Evolutionary conservation across 805 yeast genomes (phyloP).

Genomic region (Blastobotrys mokoenaii): DNA sequence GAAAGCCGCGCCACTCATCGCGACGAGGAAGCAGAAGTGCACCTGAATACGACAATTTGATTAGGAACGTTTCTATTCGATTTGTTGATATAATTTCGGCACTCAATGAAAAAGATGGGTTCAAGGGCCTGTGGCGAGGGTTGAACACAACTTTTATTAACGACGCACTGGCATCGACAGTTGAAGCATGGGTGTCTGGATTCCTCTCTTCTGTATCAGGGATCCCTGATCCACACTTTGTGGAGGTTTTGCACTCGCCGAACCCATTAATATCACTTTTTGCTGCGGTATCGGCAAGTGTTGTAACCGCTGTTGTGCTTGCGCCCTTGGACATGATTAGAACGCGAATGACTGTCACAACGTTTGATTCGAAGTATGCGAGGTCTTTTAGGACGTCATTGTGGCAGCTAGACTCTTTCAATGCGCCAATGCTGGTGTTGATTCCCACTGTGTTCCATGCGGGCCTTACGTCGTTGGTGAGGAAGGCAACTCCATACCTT

Average conservation of each 20-base stretch:
- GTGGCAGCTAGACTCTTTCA: slow-evolving; percentile 38
- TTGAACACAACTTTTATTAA: slow-evolving; percentile 72
- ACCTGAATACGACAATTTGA: slow-evolving; percentile 7
- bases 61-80: slow-evolving; percentile 22
- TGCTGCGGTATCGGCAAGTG: slow-evolving; percentile 62
- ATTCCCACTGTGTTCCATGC: slow-evolving; percentile 64
- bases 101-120: slow-evolving; percentile 58
- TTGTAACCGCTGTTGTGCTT: slow-evolving; percentile 60
- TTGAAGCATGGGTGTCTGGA: slow-evolving; percentile 90
- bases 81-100: slow-evolving; percentile 31
- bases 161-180: slow-evolving; percentile 62
- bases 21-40: background rate
- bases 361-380: slow-evolving; percentile 36
- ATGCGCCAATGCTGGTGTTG: slow-evolving; percentile 52
- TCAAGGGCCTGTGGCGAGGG: slow-evolving; percentile 57
- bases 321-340: slow-evolving; percentile 79
- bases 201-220: slow-evolving; percentile 71
- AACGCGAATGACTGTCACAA: slow-evolving; percentile 66
- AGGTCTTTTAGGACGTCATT: slow-evolving; percentile 70
- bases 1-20: background rate
- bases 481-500: slow-evolving; percentile 57
- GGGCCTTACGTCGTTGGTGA: slow-evolving; percentile 49
- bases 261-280: slow-evolving; percentile 63
- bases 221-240: slow-evolving; percentile 82
- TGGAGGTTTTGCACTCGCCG: slow-evolving; percentile 72